Conservation (phyloP, 257 asterid species). For the Capsicum baccatum region DNA sequence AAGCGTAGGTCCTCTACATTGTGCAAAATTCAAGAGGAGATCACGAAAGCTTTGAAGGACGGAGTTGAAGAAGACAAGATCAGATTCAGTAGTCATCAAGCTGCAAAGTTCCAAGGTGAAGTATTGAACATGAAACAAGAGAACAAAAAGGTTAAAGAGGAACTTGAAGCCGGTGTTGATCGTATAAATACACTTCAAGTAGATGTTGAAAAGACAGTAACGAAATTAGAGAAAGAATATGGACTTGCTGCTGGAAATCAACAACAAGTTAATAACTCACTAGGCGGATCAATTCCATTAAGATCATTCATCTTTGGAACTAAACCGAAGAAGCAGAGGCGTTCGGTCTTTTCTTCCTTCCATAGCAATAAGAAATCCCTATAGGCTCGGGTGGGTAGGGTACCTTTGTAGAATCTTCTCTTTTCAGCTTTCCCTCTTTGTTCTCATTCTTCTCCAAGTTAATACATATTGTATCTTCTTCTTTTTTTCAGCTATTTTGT, state of each 20-base stretch:
- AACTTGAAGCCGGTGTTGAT: slow-evolving; percentile 53
- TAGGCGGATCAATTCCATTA: slow-evolving; percentile 46
- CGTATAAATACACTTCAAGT: slow-evolving; percentile 48
- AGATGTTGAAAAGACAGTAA: slow-evolving; percentile 47
- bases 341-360: slow-evolving; percentile 53
- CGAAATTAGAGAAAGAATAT: slow-evolving; percentile 48
- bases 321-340: slow-evolving; percentile 55
- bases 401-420: slow-evolving; percentile 16
- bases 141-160: slow-evolving; percentile 58
- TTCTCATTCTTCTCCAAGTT: background rate
- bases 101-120: slow-evolving; percentile 72
- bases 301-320: slow-evolving; percentile 58
- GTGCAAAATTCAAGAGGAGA: slow-evolving; percentile 56
- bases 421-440: background rate
- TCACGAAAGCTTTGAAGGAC: slow-evolving; percentile 48
- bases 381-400: slow-evolving; percentile 43
- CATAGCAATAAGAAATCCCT: slow-evolving; percentile 46
- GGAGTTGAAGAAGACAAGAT: slow-evolving; percentile 57
- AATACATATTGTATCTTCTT: background rate
- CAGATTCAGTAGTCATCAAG: slow-evolving; percentile 60
- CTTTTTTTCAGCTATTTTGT: too few relatives aligned
- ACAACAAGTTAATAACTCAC: slow-evolving; percentile 24
- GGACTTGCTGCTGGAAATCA: slow-evolving; percentile 44
- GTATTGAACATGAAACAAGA: slow-evolving; percentile 68
- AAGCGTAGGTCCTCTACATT: slow-evolving; percentile 46